Evolutionary conservation across 2,329 filamentous ascomycete genomes (phyloP).

Genomic region (Verticillium zaregamsianum): DNA sequence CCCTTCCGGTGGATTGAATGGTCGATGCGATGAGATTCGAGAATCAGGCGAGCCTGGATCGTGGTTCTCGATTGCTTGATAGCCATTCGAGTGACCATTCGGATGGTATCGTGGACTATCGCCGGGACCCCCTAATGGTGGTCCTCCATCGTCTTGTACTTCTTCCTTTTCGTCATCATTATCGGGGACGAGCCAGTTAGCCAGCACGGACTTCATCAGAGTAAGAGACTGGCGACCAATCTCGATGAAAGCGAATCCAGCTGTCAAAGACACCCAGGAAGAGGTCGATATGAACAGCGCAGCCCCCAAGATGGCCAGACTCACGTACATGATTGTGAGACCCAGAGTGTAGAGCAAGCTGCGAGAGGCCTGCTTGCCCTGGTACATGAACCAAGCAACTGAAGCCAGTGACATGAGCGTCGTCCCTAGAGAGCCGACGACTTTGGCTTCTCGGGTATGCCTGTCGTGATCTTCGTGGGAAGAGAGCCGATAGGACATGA

Average conservation of each 20-base stretch:
- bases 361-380: background rate
- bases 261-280: background rate
- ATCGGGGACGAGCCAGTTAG: background rate
- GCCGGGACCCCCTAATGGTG: no score
- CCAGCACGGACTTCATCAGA: background rate
- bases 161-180: background rate
- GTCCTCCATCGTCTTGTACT: background rate
- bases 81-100: no score
- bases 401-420: background rate
- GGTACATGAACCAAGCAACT: background rate
- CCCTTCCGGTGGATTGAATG: background rate
- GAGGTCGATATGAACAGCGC: background rate
- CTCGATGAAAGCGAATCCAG: background rate
- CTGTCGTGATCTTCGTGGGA: background rate
- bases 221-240: background rate
- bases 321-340: background rate
- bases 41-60: background rate
- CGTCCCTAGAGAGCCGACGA: background rate
- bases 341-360: background rate
- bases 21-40: background rate
- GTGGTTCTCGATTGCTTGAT: background rate
- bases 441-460: background rate
- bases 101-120: no score
- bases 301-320: background rate
- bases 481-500: background rate